These are phyloP conservation scores for Penicillium sp. DNA, from an alignment of 2,329 filamentous ascomycete species.

Conservation along the genomic window DNA sequence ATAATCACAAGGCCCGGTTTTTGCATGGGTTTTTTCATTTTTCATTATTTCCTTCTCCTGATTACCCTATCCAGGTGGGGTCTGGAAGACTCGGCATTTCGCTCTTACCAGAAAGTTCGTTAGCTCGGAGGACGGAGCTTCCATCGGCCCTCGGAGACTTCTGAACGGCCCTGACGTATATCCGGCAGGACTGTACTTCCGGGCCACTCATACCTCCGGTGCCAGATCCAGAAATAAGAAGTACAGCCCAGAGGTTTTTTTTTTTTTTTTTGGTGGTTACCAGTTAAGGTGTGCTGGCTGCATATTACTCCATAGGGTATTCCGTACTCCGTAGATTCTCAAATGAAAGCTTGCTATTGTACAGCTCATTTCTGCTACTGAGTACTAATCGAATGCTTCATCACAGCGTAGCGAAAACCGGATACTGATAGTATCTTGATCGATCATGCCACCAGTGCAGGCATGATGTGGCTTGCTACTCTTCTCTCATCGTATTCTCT, in stretches of 20 bases:
- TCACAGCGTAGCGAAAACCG: background rate
- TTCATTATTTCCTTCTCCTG: conserved; percentile 9
- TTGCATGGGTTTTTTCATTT: conserved; percentile 15
- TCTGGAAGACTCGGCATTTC: conserved; percentile 25
- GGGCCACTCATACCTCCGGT: conserved; percentile 7
- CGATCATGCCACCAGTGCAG: background rate
- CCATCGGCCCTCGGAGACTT: conserved; percentile 23
- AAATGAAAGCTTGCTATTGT: background rate
- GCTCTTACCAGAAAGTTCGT: conserved; percentile 9
- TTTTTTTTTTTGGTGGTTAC: background rate
- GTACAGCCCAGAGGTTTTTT: no score
- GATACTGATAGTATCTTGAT: background rate
- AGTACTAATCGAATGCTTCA: background rate
- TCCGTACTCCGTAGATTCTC: background rate
- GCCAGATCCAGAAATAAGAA: background rate
- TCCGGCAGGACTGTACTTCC: conserved; percentile 26
- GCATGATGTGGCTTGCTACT: conserved; percentile 2
- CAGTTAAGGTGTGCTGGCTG: background rate
- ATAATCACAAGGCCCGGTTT: conserved; percentile 21
- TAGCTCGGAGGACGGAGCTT: conserved; percentile 26
- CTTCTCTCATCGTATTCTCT: background rate
- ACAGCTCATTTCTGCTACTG: background rate
- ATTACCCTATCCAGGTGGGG: conserved; percentile 17
- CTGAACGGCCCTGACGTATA: conserved; percentile 24
- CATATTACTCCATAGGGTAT: background rate